These are phyloP conservation scores for Paecilomyces fulvus DNA, from an alignment of 2,329 filamentous ascomycete genomes.

Conservation along the genomic window DNA sequence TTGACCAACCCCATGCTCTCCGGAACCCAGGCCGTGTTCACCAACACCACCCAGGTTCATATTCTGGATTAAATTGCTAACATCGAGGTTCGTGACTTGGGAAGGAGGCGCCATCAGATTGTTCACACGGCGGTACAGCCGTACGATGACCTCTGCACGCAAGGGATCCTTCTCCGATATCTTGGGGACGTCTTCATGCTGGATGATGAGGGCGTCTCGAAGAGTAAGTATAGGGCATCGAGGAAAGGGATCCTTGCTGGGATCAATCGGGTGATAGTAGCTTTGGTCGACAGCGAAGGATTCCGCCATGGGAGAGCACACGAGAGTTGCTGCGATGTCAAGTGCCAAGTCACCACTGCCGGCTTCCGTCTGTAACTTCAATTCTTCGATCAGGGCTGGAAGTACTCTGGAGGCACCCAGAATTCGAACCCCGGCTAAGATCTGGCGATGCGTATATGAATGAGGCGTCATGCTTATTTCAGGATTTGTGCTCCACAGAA, in stretches of 20 bases:
- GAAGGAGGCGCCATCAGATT: constrained; percentile 29
- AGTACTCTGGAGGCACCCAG: constrained; percentile 33
- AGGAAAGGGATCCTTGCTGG: constrained; percentile 23
- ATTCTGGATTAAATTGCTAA: constrained; percentile 35
- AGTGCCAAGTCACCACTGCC: constrained; percentile 34
- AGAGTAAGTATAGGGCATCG: constrained; percentile 31
- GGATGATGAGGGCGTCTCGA: constrained; percentile 30
- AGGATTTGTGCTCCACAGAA: constrained; percentile 44
- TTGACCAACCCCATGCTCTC: constrained; percentile 8
- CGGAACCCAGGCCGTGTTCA: constrained; percentile 19
- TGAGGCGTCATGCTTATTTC: constrained; percentile 46
- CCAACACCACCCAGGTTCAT: constrained; percentile 33
- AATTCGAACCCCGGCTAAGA: constrained; percentile 37
- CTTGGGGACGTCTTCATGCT: constrained; percentile 31
- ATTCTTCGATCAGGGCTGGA: constrained; percentile 30
- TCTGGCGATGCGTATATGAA: constrained; percentile 47
- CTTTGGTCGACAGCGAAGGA: constrained; percentile 31
- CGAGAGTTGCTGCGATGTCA: constrained; percentile 35
- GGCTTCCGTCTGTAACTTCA: constrained; percentile 33
- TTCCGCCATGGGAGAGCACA: constrained; percentile 33
- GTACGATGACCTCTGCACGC: constrained; percentile 36
- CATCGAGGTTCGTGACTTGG: constrained; percentile 33
- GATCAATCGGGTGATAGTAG: constrained; percentile 24
- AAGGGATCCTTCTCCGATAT: constrained; percentile 36
- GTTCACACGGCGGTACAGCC: constrained; percentile 38